Evolutionary conservation across 495 filamentous ascomycete species (phyloP), one percentile per base, ranked within the genome.

Genomic region (Penicillium coffeae): DNA sequence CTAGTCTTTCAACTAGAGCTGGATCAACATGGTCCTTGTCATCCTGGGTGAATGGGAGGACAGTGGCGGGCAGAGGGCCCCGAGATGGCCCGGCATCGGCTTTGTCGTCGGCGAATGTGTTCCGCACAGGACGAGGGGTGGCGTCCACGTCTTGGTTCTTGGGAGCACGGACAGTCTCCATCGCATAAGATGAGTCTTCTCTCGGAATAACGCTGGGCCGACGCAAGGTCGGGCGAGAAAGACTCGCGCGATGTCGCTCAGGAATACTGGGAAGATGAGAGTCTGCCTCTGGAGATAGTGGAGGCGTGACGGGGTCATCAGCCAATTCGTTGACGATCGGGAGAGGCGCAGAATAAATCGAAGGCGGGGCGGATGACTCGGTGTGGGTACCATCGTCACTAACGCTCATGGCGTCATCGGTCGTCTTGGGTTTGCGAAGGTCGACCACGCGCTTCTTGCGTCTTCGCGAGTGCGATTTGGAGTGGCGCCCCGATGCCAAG

Each of bases 361-460:
- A 72, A 3, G 67, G 68, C 15, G 71, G 56, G 37, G 66, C 62
- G 15, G 59, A 63, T 2, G 66, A 63, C 36, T 70, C 71, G 21
- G 71, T 72, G 18, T 69, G 57, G 5, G 66, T 58, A 47, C 68
- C 74, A 21, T 76, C 77, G 41, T 74, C 77, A 60, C 76, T 80
- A 15, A 72, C 69, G 44, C 75, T 78, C 51, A 82, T 76, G n/a
- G 74, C 73, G 27, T 79, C 76, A 34, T 72, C 70, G 14, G 70
- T 68, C n/a, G 77, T 66, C 60, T 77, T 82, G 33, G 78, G 76
- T 49, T 79, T 81, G 5, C 91, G 85, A 36, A 98, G 69, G 62
- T 97, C 90, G 48, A 98, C 89, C 21, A 98, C 88, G n/a, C 93
- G 81, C 50, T 82, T 90, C 79, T 95, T 97, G 65, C 89, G 87